Conservation (phyloP, 306 rosid species). For the Dryas octopetala region DNA sequence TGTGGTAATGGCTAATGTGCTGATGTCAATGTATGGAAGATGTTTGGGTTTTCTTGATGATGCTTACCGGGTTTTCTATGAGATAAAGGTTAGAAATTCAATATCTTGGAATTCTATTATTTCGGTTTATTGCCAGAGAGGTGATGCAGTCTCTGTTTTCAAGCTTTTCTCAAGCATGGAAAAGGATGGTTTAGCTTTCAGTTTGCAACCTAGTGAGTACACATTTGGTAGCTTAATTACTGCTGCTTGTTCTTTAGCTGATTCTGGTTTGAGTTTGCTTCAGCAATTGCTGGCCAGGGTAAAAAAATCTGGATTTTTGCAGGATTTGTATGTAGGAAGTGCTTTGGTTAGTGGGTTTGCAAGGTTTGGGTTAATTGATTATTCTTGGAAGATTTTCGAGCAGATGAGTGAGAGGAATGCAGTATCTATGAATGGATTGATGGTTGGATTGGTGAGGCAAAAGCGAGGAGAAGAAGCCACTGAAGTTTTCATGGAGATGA, state of each 20-base stretch:
- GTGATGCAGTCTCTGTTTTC: conserved; percentile 62
- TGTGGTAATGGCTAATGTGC: conserved; percentile 61
- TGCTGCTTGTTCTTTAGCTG: conserved; percentile 47
- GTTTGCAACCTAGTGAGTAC: conserved; percentile 66
- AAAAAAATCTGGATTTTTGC: conserved; percentile 56
- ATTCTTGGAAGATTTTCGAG: conserved; percentile 59
- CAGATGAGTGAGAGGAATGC: conserved; percentile 68
- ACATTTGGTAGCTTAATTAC: conserved; percentile 79
- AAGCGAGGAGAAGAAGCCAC: conserved; percentile 81
- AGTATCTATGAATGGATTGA: conserved; percentile 81
- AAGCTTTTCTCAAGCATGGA: conserved; percentile 64
- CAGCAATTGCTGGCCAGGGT: conserved; percentile 63
- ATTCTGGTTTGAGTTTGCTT: conserved; percentile 52
- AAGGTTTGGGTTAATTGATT: conserved; percentile 49
- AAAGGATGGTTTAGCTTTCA: conserved; percentile 32
- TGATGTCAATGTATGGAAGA: conserved; percentile 77
- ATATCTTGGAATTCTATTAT: conserved; percentile 82
- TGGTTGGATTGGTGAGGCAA: conserved; percentile 84
- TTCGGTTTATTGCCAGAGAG: conserved; percentile 70
- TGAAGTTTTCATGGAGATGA: conserved; percentile 60
- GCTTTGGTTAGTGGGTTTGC: conserved; percentile 86
- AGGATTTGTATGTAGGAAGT: conserved; percentile 80
- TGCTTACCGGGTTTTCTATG: conserved; percentile 61
- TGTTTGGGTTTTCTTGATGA: conserved; percentile 50
- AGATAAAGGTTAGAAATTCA: conserved; percentile 45